Conservation (phyloP, 495 filamentous ascomycete species). For the Penicillium alfredii region DNA sequence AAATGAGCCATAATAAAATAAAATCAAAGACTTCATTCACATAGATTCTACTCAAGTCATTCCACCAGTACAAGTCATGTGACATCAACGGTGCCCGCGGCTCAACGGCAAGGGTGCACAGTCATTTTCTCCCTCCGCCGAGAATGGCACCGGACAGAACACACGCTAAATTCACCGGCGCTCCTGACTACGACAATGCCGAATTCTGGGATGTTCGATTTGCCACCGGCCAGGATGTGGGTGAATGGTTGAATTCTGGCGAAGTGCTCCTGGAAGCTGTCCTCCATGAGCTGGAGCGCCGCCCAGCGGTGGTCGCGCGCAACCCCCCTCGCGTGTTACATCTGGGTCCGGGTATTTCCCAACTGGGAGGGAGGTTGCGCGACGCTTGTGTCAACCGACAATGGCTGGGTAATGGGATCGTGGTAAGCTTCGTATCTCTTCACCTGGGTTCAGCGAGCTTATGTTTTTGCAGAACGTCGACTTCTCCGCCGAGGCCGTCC, state of each 20-base stretch:
- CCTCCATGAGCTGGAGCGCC: conserved; percentile 22
- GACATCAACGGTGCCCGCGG: no score
- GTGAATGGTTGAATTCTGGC: conserved; percentile 42
- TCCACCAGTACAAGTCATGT: no score
- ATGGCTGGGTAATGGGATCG: conserved; percentile 32
- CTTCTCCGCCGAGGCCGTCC: conserved; percentile 40
- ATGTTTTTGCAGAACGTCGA: conserved; percentile 31
- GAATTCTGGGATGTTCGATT: conserved; percentile 37
- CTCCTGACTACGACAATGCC: conserved; percentile 38
- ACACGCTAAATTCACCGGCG: conserved; percentile 22
- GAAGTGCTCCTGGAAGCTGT: conserved; percentile 29
- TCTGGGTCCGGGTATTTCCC: conserved; percentile 37
- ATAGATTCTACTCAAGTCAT: no score
- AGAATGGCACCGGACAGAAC: conserved; percentile 12
- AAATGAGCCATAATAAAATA: no score
- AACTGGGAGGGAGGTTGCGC: conserved; percentile 30
- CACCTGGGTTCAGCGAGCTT: conserved; percentile 1
- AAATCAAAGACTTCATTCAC: no score
- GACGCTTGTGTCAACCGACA: conserved; percentile 24
- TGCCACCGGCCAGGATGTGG: conserved; percentile 35
- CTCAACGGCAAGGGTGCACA: no score
- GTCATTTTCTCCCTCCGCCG: neutral
- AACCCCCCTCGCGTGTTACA: conserved; percentile 28
- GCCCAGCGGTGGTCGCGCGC: neutral
- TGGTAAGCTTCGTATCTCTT: conserved; percentile 21